phyloP scores from a whole-genome alignment of 2,329 filamentous ascomycete species.

The Aspergillus aculeatinus region DNA sequence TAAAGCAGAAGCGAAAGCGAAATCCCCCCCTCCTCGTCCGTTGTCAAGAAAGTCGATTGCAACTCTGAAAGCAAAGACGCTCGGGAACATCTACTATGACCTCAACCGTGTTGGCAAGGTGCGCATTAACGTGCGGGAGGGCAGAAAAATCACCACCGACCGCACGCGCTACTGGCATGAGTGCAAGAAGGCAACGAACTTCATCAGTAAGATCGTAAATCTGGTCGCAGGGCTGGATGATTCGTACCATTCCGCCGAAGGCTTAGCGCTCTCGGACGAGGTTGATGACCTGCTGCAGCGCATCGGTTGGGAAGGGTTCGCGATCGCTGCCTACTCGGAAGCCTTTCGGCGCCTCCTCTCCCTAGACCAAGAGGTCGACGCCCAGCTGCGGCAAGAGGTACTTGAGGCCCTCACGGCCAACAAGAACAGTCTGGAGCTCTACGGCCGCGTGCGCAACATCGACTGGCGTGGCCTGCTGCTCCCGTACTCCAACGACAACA shows the following conservation, averaged over 20 bases:
- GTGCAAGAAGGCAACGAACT: neutral
- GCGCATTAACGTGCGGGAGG: neutral
- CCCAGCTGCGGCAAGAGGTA: slow-evolving; percentile 18
- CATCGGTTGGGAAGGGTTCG: slow-evolving; percentile 27
- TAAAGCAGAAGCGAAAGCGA: no score
- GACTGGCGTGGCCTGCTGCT: slow-evolving; percentile 25
- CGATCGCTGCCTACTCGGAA: slow-evolving; percentile 28
- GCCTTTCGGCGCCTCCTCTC: slow-evolving; percentile 22
- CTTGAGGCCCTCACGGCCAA: slow-evolving; percentile 19
- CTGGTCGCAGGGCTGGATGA: neutral
- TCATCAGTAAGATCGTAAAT: neutral
- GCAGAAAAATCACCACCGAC: neutral
- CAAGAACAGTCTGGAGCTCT: slow-evolving; percentile 25
- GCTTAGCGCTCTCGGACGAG: no score
- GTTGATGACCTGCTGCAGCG: no score
- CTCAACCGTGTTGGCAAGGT: neutral
- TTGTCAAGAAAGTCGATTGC: neutral
- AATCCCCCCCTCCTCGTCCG: neutral
- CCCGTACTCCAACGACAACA: slow-evolving; percentile 8
- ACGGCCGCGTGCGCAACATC: slow-evolving; percentile 23
- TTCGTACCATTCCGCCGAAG: neutral
- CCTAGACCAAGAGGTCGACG: neutral
- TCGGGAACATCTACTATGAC: neutral
- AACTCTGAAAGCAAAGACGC: neutral
- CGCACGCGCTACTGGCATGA: neutral